phyloP scores from a whole-genome alignment of 2,329 filamentous ascomycete genomes.

The Aspergillus fischeri region DNA sequence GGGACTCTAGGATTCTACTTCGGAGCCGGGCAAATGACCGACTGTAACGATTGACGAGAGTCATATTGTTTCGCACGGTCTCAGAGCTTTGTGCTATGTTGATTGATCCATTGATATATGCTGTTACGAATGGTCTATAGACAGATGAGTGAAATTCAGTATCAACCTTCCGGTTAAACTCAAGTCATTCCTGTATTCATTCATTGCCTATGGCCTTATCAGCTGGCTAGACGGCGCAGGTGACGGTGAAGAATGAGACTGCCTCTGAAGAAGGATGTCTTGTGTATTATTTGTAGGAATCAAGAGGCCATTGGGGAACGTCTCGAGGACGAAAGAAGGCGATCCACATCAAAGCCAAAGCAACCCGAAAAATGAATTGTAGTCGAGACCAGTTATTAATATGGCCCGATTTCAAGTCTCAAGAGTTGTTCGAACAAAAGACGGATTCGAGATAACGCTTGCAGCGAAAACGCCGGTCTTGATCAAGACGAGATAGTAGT shows the following conservation, averaged over 20 bases:
- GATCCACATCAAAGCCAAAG: neutral
- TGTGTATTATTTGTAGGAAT: neutral
- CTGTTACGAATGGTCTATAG: constrained; percentile 40
- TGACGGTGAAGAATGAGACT: neutral
- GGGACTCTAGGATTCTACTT: neutral
- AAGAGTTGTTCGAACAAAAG: neutral
- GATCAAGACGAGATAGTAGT: neutral
- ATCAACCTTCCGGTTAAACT: constrained; percentile 6
- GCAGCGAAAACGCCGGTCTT: neutral
- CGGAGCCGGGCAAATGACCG: neutral
- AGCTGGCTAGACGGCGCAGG: no score
- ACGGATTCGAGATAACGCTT: neutral
- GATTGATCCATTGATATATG: constrained; percentile 31
- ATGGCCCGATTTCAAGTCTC: neutral
- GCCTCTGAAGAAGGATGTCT: neutral
- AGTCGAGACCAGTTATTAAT: neutral
- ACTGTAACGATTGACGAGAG: neutral
- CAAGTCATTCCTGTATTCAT: constrained; percentile 7
- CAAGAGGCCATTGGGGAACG: neutral
- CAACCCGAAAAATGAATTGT: neutral
- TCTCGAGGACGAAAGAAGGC: neutral
- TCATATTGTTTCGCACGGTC: neutral
- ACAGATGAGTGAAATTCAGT: constrained; percentile 31
- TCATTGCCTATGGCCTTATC: no score
- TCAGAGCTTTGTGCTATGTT: constrained; percentile 12